phyloP scores from a whole-genome alignment of 2,329 filamentous ascomycete genomes.

The Shiraia sp. region DNA sequence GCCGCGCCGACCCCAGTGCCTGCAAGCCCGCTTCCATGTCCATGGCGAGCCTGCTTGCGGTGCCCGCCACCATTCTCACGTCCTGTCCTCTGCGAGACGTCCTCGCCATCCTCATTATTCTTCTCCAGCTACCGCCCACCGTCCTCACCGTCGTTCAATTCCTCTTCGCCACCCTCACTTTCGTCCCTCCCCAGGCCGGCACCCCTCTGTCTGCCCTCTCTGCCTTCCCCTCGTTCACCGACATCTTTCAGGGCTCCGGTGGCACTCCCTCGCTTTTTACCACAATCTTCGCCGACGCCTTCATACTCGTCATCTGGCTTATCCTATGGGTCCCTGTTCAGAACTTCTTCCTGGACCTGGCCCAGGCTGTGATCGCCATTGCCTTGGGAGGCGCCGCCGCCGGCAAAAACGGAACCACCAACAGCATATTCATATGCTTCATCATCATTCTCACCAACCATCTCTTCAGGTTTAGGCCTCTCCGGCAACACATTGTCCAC shows the following conservation, averaged over 20 bases:
- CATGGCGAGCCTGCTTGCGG: constrained; percentile 68
- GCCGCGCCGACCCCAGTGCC: constrained; percentile 66
- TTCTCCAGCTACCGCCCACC: constrained; percentile 88
- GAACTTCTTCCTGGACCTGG: constrained; percentile 84
- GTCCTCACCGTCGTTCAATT: constrained; percentile 88
- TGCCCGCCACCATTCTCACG: constrained; percentile 83
- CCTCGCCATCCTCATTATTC: constrained; percentile 92
- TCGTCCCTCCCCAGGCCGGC: constrained; percentile 77
- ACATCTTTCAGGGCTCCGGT: constrained; percentile 86
- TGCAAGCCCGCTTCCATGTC: constrained; percentile 68
- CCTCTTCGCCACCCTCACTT: constrained; percentile 89
- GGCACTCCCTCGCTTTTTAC: constrained; percentile 86
- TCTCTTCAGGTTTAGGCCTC: constrained; percentile 58
- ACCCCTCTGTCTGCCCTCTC: constrained; percentile 76
- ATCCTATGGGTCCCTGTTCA: constrained; percentile 87
- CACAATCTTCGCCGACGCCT: constrained; percentile 79
- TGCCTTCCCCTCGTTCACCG: constrained; percentile 76
- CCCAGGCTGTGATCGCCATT: constrained; percentile 90
- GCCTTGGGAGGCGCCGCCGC: constrained; percentile 82
- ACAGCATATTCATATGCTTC: constrained; percentile 73
- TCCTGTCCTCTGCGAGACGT: constrained; percentile 93
- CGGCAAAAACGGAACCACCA: constrained; percentile 68
- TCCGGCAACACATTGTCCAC: constrained; percentile 48
- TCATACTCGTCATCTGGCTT: constrained; percentile 83
- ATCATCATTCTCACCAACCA: constrained; percentile 64